Conservation (phyloP, 2,329 filamentous ascomycete genomes). For the Malbranchea zuffiana region DNA sequence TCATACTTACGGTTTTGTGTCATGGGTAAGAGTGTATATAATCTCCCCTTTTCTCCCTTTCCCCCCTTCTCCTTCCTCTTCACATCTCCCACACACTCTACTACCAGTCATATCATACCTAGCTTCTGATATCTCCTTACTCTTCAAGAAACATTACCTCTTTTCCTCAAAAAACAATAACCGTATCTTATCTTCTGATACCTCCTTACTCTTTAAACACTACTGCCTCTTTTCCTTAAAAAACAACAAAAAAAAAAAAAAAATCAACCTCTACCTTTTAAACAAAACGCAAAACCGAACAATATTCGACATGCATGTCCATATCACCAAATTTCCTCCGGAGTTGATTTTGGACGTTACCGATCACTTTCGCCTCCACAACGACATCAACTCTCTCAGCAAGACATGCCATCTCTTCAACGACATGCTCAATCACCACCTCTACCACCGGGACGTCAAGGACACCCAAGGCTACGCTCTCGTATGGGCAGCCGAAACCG, state of each 20-base stretch:
- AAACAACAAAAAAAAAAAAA: not conserved
- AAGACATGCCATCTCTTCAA: conserved; percentile 5
- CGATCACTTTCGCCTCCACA: not conserved
- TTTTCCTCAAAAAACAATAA: too few species aligned
- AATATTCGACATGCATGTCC: not conserved
- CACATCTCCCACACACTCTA: too few species aligned
- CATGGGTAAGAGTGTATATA: too few species aligned
- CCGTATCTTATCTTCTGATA: too few species aligned
- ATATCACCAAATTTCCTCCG: not conserved
- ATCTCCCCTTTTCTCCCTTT: too few species aligned
- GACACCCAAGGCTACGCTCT: not conserved
- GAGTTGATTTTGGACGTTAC: conserved; percentile 8
- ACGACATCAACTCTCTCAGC: conserved; percentile 7
- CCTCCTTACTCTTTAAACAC: too few species aligned
- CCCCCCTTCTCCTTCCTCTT: too few species aligned
- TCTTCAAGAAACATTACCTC: too few species aligned
- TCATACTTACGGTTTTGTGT: too few species aligned
- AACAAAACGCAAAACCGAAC: not conserved
- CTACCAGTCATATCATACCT: too few species aligned
- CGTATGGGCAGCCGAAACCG: conserved; percentile 2
- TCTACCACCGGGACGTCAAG: conserved; percentile 4
- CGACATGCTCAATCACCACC: conserved; percentile 1
- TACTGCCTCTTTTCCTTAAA: too few species aligned
- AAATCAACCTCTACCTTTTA: not conserved
- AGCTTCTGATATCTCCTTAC: too few species aligned